Evolutionary conservation across 805 yeast genomes (phyloP).

Genomic region (Candida tammaniensis): DNA sequence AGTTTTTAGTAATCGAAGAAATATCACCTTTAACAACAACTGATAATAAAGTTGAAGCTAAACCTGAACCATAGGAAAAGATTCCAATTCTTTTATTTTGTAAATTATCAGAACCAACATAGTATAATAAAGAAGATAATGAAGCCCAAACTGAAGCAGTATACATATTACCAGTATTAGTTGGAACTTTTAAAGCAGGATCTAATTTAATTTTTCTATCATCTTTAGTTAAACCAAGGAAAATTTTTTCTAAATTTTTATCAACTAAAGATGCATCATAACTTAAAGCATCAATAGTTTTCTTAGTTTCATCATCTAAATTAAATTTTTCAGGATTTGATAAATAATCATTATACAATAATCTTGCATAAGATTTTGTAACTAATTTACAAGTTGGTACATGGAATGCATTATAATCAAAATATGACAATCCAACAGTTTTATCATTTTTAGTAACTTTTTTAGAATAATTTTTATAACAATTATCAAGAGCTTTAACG

Average conservation of each 20-base stretch:
- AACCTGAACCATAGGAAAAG: conserved; percentile 97
- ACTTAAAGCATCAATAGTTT: conserved; percentile 49
- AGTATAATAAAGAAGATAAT: conserved; percentile 74
- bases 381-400: conserved; percentile 98
- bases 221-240: conserved; percentile 74
- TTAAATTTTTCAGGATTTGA: conserved; percentile 61
- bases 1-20: conserved; percentile 55
- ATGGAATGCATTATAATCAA: conserved; percentile 95
- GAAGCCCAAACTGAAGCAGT: conserved; percentile 92
- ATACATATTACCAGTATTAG: conserved; percentile 98
- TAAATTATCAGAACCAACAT: conserved; percentile 68
- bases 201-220: conserved; percentile 63
- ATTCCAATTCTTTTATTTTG: conserved; percentile 84
- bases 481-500: conserved; percentile 86
- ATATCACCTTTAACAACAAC: conserved; percentile 80
- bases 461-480: conserved; percentile 77
- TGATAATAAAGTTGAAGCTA: conserved; percentile 87
- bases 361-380: conserved; percentile 86
- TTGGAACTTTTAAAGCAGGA: conserved; percentile 83
- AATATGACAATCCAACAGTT: conserved; percentile 66
- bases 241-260: conserved; percentile 79
- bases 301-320: conserved; percentile 49
- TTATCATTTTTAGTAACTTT: conserved; percentile 52
- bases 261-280: conserved; percentile 81
- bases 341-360: conserved; percentile 83